Conservation (phyloP, 257 asterid genomes). For the Handroanthus guayacan region DNA sequence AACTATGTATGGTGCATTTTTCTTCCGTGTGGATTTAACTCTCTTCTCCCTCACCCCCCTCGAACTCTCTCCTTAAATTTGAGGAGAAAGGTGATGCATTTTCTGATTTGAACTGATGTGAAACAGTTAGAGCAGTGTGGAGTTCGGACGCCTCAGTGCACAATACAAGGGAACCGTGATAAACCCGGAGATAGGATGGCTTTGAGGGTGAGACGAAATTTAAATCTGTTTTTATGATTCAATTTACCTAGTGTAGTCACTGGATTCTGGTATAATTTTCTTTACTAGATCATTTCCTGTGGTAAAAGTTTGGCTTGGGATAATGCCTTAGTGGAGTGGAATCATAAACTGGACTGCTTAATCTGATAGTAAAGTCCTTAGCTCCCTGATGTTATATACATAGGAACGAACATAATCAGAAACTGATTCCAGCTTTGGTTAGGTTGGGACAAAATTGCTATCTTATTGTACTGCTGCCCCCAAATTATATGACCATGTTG, state of each 20-base stretch:
- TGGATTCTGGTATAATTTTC: not conserved
- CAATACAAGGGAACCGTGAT: slow-evolving; percentile 70
- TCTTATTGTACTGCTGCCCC: not conserved
- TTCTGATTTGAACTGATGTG: slow-evolving; percentile 34
- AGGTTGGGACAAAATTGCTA: no score
- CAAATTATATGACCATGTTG: not conserved
- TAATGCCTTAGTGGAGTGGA: slow-evolving; percentile 6
- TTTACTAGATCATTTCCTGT: not conserved
- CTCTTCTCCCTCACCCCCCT: not conserved
- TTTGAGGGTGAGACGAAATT: slow-evolving; percentile 54
- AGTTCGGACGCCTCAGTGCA: slow-evolving; percentile 81
- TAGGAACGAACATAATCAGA: not conserved
- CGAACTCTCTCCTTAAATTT: not conserved
- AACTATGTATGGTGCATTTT: not conserved
- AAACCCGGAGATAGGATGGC: slow-evolving; percentile 62
- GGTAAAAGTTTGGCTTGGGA: not conserved
- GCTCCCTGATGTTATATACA: not conserved
- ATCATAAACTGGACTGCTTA: not conserved
- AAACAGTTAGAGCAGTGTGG: slow-evolving; percentile 78
- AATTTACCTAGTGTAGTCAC: not conserved
- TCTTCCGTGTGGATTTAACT: slow-evolving; percentile 12
- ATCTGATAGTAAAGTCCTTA: slow-evolving; percentile 4
- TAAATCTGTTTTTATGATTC: slow-evolving; percentile 15
- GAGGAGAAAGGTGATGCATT: slow-evolving; percentile 4
- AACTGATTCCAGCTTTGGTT: no score